Percentiles rank a stretch among this genome's conserved stretches.
Conservation (phyloP, 306 rosid species). For the Vigna radiata region DNA sequence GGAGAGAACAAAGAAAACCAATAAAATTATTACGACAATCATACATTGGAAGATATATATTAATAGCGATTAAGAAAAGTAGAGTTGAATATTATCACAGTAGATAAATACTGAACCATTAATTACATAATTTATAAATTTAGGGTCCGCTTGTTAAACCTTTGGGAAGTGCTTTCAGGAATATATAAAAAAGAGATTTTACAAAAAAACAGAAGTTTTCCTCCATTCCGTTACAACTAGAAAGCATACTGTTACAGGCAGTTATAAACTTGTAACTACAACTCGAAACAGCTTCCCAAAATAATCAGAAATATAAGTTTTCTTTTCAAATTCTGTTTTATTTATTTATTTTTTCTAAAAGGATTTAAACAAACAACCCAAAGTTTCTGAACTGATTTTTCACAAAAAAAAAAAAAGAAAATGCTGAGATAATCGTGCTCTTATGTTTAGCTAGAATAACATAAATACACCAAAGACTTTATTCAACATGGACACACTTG, state of each 20-base stretch:
- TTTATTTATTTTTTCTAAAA: neutral
- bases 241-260: neutral
- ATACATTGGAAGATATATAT: constrained; percentile 17
- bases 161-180: neutral
- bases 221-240: neutral
- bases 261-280: neutral
- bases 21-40: constrained; percentile 33
- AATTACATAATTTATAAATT: neutral
- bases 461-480: constrained; percentile 9
- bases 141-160: neutral
- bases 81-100: constrained; percentile 23
- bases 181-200: neutral
- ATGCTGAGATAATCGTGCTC: neutral
- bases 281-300: neutral
- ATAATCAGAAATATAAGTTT: neutral
- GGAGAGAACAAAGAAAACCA: constrained; percentile 36
- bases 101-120: constrained; percentile 4
- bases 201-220: neutral
- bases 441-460: neutral
- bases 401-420: neutral
- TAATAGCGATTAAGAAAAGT: constrained; percentile 16
- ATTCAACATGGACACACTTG: constrained; percentile 32
- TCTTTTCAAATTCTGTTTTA: neutral
- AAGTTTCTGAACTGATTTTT: neutral
- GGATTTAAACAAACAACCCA: neutral